A percentile compares a stretch with the other conserved stretches of the same genome.
Conservation (phyloP, 495 filamentous ascomycete species). For the Recurvomyces mirabilis region DNA sequence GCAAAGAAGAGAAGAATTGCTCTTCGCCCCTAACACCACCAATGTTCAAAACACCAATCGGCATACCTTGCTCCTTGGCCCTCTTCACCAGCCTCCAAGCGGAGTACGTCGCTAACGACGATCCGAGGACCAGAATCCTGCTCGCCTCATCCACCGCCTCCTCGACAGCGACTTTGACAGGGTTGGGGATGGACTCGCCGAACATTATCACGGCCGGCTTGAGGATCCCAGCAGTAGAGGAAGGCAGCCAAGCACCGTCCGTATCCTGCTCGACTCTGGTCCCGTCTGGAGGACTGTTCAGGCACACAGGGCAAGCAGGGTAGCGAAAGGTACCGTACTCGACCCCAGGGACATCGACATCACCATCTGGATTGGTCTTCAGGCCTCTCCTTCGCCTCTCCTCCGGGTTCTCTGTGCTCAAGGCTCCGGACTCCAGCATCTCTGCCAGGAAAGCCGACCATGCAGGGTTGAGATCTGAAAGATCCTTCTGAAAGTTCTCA, state of each 20-base stretch:
- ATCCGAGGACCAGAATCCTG: conserved; percentile 69
- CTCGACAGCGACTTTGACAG: conserved; percentile 67
- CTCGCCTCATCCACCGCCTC: conserved; percentile 63
- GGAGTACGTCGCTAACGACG: conserved; percentile 84
- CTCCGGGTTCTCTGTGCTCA: conserved; percentile 63
- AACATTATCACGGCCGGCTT: conserved; percentile 95
- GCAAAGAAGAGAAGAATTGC: conserved; percentile 23
- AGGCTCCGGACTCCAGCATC: conserved; percentile 57
- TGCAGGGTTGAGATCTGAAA: conserved; percentile 69
- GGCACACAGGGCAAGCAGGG: conserved; percentile 74
- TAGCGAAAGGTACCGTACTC: conserved; percentile 86
- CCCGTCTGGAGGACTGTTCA: conserved; percentile 59
- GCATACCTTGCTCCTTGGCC: conserved; percentile 70
- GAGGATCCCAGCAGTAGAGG: conserved; percentile 65
- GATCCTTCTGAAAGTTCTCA: conserved; percentile 59
- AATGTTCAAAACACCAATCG: conserved; percentile 46
- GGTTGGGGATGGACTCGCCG: conserved; percentile 65
- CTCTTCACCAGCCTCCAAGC: conserved; percentile 82
- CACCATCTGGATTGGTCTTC: conserved; percentile 84
- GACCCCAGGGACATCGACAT: conserved; percentile 80
- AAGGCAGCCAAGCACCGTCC: conserved; percentile 67
- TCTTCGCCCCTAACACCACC: conserved; percentile 34
- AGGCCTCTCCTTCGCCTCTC: conserved; percentile 58
- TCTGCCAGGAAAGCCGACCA: conserved; percentile 71
- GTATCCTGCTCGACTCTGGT: conserved; percentile 56